phyloP scores from a whole-genome alignment of 2,329 filamentous ascomycete species.

The Ascochyta fabae region DNA sequence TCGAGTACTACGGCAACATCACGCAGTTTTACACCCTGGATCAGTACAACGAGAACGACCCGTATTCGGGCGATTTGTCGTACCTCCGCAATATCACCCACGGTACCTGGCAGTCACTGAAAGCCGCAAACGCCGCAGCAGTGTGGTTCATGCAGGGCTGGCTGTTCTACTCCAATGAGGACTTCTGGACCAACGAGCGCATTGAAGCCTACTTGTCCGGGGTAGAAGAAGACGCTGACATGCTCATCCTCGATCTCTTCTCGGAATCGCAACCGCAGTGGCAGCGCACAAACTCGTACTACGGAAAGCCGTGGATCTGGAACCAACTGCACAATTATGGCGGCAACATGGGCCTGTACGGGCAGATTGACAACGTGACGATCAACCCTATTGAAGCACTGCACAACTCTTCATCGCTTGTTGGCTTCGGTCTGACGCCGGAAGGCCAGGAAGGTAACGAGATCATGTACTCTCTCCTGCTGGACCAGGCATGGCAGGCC shows the following conservation, averaged over 20 bases:
- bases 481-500: slow-evolving; percentile 59
- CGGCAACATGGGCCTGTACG: slow-evolving; percentile 58
- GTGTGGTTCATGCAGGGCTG: slow-evolving; percentile 62
- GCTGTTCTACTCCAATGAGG: slow-evolving; percentile 55
- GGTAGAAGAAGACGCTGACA: slow-evolving; percentile 52
- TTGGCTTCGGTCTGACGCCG: slow-evolving; percentile 58
- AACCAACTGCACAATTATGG: slow-evolving; percentile 61
- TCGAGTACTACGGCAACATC: slow-evolving; percentile 56
- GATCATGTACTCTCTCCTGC: slow-evolving; percentile 59
- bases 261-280: slow-evolving; percentile 60
- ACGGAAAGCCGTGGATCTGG: slow-evolving; percentile 63
- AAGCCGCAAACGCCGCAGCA: slow-evolving; percentile 56
- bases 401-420: slow-evolving; percentile 49
- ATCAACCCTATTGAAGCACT: slow-evolving; percentile 56
- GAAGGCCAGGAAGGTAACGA: slow-evolving; percentile 62
- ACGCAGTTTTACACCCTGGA: slow-evolving; percentile 59
- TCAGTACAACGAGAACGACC: slow-evolving; percentile 61
- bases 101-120: slow-evolving; percentile 57
- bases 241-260: slow-evolving; percentile 60
- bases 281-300: slow-evolving; percentile 58
- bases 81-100: slow-evolving; percentile 54
- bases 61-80: slow-evolving; percentile 53
- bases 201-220: slow-evolving; percentile 59
- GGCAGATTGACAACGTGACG: slow-evolving; percentile 59
- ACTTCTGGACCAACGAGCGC: slow-evolving; percentile 55